A percentile compares a stretch with the other conserved stretches of the same genome.
These are phyloP conservation scores for Saturnispora sanitii DNA, from an alignment of 805 yeast species.

Conservation along the genomic window DNA sequence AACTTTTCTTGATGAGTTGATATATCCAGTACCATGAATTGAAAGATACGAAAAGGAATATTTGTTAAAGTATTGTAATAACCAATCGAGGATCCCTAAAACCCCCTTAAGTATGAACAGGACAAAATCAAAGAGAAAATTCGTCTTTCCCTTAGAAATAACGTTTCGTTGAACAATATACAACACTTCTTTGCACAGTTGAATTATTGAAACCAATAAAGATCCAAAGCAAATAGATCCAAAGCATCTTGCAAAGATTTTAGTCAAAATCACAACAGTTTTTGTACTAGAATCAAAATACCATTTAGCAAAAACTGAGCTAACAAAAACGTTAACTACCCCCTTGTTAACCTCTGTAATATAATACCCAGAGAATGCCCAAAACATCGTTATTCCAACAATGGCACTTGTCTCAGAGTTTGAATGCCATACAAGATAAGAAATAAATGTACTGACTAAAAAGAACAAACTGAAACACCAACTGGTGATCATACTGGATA, in stretches of 20 bases:
- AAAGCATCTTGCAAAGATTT: constrained; percentile 71
- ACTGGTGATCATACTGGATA: constrained; percentile 34
- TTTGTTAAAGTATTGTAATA: constrained; percentile 44
- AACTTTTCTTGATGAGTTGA: constrained; percentile 68
- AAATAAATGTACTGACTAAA: constrained; percentile 58
- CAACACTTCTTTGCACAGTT: constrained; percentile 19
- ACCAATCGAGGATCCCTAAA: constrained; percentile 2
- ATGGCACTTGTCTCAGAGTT: constrained; percentile 2
- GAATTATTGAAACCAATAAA: constrained; percentile 64
- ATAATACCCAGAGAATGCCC: constrained; percentile 75
- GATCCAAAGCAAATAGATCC: constrained; percentile 83
- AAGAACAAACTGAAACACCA: constrained; percentile 60
- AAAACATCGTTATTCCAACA: constrained; percentile 49
- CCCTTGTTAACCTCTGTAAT: constrained; percentile 75
- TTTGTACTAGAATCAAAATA: constrained; percentile 66
- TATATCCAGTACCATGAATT: constrained; percentile 68
- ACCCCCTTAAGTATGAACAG: constrained; percentile 4
- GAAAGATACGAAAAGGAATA: constrained; percentile 84
- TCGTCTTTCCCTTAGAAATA: not conserved
- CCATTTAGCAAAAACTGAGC: constrained; percentile 88
- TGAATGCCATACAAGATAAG: constrained; percentile 62
- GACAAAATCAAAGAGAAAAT: not conserved
- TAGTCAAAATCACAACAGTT: constrained; percentile 60
- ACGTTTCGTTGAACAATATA: constrained; percentile 1
- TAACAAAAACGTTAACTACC: constrained; percentile 68